phyloP scores from a whole-genome alignment of 2,329 filamentous ascomycete species.

The Sarocladium brachiariae region DNA sequence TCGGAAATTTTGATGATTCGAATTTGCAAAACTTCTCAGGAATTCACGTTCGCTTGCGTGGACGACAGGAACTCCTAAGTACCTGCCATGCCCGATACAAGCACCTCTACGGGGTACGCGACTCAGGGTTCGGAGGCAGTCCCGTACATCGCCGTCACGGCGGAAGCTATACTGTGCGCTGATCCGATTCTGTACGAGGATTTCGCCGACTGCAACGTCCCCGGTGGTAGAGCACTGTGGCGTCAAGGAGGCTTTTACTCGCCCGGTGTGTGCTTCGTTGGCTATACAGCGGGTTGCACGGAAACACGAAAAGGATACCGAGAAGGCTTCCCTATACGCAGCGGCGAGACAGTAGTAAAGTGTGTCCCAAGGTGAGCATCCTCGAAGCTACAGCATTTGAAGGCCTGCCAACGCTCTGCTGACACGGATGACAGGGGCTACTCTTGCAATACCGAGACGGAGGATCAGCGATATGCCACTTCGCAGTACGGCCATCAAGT shows the following conservation, averaged over 20 bases:
- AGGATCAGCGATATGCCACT: constrained; percentile 18
- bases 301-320: constrained; percentile 13
- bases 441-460: constrained; percentile 16
- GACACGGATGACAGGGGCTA: constrained; percentile 13
- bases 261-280: constrained; percentile 22
- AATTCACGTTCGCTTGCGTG: too few relatives aligned
- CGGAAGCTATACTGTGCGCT: constrained; percentile 15
- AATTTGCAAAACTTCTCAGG: too few relatives aligned
- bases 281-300: constrained; percentile 21
- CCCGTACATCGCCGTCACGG: constrained; percentile 19
- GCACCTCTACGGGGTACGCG: neutral
- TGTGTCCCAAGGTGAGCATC: constrained; percentile 22
- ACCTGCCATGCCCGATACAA: neutral
- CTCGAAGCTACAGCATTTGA: too few relatives aligned
- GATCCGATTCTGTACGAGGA: constrained; percentile 17
- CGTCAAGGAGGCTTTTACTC: constrained; percentile 21
- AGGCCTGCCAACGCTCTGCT: too few relatives aligned
- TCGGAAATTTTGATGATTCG: too few relatives aligned
- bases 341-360: constrained; percentile 21
- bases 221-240: constrained; percentile 20
- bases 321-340: constrained; percentile 16
- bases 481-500: constrained; percentile 15
- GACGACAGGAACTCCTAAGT: too few relatives aligned
- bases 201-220: constrained; percentile 17
- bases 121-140: constrained; percentile 5